Conservation (phyloP, 163 green algal genomes). For the Coccomyxa subellipsoidea region DNA sequence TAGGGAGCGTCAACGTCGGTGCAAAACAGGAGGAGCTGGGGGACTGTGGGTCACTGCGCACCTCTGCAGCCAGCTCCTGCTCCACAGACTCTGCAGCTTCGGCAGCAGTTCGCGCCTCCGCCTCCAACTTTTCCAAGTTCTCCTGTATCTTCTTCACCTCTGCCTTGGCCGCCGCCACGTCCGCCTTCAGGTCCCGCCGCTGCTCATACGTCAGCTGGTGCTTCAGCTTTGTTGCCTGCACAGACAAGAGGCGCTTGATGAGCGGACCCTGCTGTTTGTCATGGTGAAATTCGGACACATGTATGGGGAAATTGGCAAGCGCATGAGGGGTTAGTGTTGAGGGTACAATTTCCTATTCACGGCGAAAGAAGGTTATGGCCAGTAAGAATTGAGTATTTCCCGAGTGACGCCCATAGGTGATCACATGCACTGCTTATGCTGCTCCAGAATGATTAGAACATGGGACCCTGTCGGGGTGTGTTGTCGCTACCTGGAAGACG, state of each 20-base stretch:
- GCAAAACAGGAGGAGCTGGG: too few species aligned
- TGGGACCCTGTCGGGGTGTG: too few species aligned
- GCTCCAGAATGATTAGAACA: too few species aligned
- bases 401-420: too few species aligned
- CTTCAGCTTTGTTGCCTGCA: conserved; percentile 30
- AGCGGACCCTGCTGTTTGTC: too few species aligned
- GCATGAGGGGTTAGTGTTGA: too few species aligned
- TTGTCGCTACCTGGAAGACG: too few species aligned
- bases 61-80: conserved; percentile 26
- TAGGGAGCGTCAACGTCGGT: too few species aligned
- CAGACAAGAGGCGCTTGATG: background rate
- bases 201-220: conserved; percentile 79
- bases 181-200: conserved; percentile 26
- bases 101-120: conserved; percentile 1
- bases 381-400: background rate
- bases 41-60: background rate
- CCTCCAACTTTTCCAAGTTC: conserved; percentile 33
- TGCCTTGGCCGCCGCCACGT: conserved; percentile 15
- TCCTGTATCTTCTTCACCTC: conserved; percentile 20
- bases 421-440: background rate
- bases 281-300: too few species aligned
- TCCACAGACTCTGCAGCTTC: conserved; percentile 11
- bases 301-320: too few species aligned
- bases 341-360: too few species aligned
- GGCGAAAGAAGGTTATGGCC: too few species aligned